Conservation (phyloP, 495 filamentous ascomycete genomes). For the Glonium stellatum region DNA sequence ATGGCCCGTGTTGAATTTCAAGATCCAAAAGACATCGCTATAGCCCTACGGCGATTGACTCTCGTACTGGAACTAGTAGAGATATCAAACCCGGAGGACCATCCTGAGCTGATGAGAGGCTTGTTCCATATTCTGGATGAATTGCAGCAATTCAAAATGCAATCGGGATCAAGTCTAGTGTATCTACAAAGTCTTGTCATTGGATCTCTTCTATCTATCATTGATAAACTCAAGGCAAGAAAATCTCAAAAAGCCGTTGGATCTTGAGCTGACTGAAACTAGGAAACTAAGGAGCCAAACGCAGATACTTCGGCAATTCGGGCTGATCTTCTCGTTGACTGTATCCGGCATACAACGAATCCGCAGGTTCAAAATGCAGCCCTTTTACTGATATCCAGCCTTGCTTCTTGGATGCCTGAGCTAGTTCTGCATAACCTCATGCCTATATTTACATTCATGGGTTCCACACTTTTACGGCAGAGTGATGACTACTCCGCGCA, state of each 20-base stretch:
- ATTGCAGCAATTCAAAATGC: constrained; percentile 67
- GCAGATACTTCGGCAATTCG: constrained; percentile 63
- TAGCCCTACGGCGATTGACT: constrained; percentile 64
- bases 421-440: constrained; percentile 91
- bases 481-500: constrained; percentile 93
- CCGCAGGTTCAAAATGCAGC: constrained; percentile 88
- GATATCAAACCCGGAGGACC: constrained; percentile 59
- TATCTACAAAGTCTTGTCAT: constrained; percentile 79
- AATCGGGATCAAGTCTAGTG: constrained; percentile 67
- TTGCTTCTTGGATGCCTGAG: constrained; percentile 80
- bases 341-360: constrained; percentile 78
- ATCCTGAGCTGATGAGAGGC: constrained; percentile 64
- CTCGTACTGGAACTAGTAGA: constrained; percentile 86
- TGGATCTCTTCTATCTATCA: constrained; percentile 67
- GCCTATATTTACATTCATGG: constrained; percentile 99
- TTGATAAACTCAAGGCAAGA: constrained; percentile 59
- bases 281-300: constrained; percentile 10
- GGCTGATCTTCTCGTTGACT: constrained; percentile 82
- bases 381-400: constrained; percentile 73
- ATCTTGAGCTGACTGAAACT: background rate
- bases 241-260: background rate
- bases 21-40: constrained; percentile 50
- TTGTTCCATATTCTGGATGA: constrained; percentile 80
- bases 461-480: constrained; percentile 75
- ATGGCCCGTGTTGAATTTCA: constrained; percentile 40